Percentiles rank a stretch among this genome's conserved stretches.
Conservation (phyloP, 352 stramenopile species). For the Thalassiosira ordinaria region DNA sequence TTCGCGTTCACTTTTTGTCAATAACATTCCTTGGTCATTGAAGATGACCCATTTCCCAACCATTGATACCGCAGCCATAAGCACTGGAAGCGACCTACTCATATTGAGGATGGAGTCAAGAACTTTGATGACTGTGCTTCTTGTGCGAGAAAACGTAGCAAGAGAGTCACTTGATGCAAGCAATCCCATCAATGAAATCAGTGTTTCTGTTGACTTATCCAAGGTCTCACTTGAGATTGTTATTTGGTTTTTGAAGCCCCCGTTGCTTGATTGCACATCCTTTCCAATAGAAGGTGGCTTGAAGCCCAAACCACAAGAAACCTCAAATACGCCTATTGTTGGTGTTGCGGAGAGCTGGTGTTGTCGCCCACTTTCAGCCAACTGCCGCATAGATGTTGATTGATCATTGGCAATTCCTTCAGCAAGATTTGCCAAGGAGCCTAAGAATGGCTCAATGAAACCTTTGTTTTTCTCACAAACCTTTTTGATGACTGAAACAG, state of each 20-base stretch:
- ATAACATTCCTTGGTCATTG: slow-evolving; percentile 38
- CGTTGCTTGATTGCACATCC: slow-evolving; percentile 31
- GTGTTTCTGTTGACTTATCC: slow-evolving; percentile 24
- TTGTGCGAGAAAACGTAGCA: slow-evolving; percentile 70
- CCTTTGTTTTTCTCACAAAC: slow-evolving; percentile 34
- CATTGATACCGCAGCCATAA: slow-evolving; percentile 72
- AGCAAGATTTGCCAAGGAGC: slow-evolving; percentile 67
- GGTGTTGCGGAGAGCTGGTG: slow-evolving; percentile 73
- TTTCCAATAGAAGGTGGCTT: slow-evolving; percentile 30
- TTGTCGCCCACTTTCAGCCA: slow-evolving; percentile 51
- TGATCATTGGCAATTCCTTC: slow-evolving; percentile 64
- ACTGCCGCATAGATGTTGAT: slow-evolving; percentile 49
- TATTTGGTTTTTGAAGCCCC: slow-evolving; percentile 38
- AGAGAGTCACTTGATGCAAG: slow-evolving; percentile 60
- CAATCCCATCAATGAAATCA: slow-evolving; percentile 63
- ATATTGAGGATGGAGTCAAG: slow-evolving; percentile 74
- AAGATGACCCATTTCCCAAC: slow-evolving; percentile 72
- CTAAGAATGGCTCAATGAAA: slow-evolving; percentile 68
- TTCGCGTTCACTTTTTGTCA: slow-evolving; percentile 79
- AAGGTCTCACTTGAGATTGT: slow-evolving; percentile 33
- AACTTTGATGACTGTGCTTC: slow-evolving; percentile 72
- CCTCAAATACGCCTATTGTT: slow-evolving; percentile 72
- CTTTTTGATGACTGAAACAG: slow-evolving; percentile 66
- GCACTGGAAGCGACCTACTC: slow-evolving; percentile 71
- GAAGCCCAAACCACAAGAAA: slow-evolving; percentile 61